Percentiles rank a stretch among this genome's conserved stretches.
phyloP scores from a whole-genome alignment of 2,329 filamentous ascomycete species.

The Colletotrichum shisoi region DNA sequence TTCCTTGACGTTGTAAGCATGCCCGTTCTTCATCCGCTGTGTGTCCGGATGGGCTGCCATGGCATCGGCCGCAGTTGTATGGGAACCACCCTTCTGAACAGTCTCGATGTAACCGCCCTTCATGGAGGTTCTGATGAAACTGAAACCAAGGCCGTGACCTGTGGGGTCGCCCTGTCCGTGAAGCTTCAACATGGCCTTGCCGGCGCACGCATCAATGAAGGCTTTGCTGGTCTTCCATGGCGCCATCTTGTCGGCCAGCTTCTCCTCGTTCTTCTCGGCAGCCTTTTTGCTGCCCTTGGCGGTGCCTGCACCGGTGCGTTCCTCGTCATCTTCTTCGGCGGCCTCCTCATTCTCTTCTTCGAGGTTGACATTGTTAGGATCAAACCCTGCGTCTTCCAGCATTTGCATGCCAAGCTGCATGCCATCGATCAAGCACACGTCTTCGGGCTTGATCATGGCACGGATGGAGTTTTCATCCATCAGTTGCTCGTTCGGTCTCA shows the following conservation, averaged over 20 bases:
- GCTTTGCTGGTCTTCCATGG: slow-evolving; percentile 98
- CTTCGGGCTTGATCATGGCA: slow-evolving; percentile 91
- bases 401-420: slow-evolving; percentile 97
- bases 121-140: slow-evolving; percentile 98
- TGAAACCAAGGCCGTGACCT: slow-evolving; percentile 91
- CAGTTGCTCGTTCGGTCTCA: slow-evolving; percentile 74
- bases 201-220: slow-evolving; percentile 90
- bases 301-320: slow-evolving; percentile 45
- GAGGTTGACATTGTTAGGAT: slow-evolving; percentile 66
- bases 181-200: slow-evolving; percentile 95
- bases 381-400: slow-evolving; percentile 89
- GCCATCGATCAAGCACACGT: slow-evolving; percentile 90
- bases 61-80: slow-evolving; percentile 78
- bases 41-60: slow-evolving; percentile 73
- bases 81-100: slow-evolving; percentile 66
- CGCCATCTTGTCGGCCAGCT: slow-evolving; percentile 85
- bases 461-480: slow-evolving; percentile 84
- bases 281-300: slow-evolving; percentile 56
- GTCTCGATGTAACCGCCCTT: slow-evolving; percentile 93
- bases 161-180: slow-evolving; percentile 96
- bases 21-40: slow-evolving; percentile 82
- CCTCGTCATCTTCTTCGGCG: slow-evolving; percentile 57
- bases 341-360: slow-evolving; percentile 72
- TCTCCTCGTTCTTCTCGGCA: slow-evolving; percentile 67
- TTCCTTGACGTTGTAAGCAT: slow-evolving; percentile 96